phyloP scores from a whole-genome alignment of 495 filamentous ascomycete species.

The Podospora conica region DNA sequence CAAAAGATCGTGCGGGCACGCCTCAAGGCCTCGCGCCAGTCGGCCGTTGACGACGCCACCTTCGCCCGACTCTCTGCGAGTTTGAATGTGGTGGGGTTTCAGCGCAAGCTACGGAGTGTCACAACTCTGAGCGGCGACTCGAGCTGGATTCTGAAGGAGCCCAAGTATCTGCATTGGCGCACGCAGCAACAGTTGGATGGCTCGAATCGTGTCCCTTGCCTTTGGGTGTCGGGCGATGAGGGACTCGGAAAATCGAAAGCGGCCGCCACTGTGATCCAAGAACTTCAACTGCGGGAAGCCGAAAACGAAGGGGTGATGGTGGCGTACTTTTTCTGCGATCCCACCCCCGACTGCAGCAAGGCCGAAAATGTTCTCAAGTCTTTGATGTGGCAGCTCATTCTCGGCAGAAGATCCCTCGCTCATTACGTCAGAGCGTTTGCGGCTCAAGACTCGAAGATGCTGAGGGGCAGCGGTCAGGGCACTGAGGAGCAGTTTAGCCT shows the following conservation, averaged over 20 bases:
- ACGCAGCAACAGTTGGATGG: neutral
- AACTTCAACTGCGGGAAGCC: conserved; percentile 1
- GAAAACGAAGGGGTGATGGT: conserved; percentile 3
- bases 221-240: conserved; percentile 12
- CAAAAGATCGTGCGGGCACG: conserved; percentile 4
- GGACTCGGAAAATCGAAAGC: conserved; percentile 14
- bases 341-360: conserved; percentile 2
- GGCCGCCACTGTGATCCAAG: conserved; percentile 4
- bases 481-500: conserved; percentile 9
- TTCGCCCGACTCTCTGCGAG: conserved; percentile 7
- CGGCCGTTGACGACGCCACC: conserved; percentile 6
- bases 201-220: neutral
- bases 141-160: conserved; percentile 10
- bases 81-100: conserved; percentile 7
- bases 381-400: conserved; percentile 13
- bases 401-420: conserved; percentile 6
- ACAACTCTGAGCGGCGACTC: conserved; percentile 9
- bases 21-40: conserved; percentile 5
- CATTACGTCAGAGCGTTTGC: conserved; percentile 14
- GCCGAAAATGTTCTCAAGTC: conserved; percentile 11
- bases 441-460: conserved; percentile 2
- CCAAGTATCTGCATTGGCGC: conserved; percentile 5
- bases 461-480: neutral
- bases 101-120: conserved; percentile 1
- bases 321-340: conserved; percentile 13